Evolutionary conservation across 169 alveolate genomes (phyloP), one percentile per base, ranked within the genome.

Genomic region (Blepharisma undulans): DNA sequence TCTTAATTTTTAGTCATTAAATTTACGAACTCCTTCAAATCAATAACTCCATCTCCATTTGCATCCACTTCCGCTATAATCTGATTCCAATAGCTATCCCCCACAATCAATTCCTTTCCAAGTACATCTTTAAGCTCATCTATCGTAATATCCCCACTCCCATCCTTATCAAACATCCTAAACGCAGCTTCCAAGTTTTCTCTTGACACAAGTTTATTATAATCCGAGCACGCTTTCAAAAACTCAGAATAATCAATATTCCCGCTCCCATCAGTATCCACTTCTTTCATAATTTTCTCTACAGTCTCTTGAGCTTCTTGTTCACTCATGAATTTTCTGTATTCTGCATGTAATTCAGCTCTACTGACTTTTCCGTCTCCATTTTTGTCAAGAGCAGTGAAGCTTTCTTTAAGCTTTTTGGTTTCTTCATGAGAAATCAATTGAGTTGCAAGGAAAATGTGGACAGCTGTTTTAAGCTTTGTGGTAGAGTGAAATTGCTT

Each of bases 141-240:
- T 25, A 78, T 80, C 32, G 84, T 76, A 76, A 91, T 91, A 34
- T 61, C 87, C 0, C 94, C 94, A 61, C 77, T 59, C 18, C 90
- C 92, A 34, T 91, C 94, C 78, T 90, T 90, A 72, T 91, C 94
- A 87, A 91, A 91, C 33, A 72, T 86, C 87, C 79, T 86, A 91
- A 91, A 91, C 76, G 94, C 90, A 36, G 34, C 60, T 79, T 87
- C 92, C 21, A 91, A 72, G 7, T 60, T 71, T 27, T 22, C 84
- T 18, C 33, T 86, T 4, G 81, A 29, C 29, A 25, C 27, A 72
- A 29, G 27, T 71, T 86, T 86, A 27, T 22, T 30, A 27, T 27
- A 25, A 29, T 86, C 66, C 33, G 72, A 79, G 78, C 87, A 25
- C 32, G 82, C 90, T 90, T 61, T 22, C 48, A 90, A 29, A 76